phyloP scores from a whole-genome alignment of 768 basidiomycete species.

The Rhodocollybia butyracea region DNA sequence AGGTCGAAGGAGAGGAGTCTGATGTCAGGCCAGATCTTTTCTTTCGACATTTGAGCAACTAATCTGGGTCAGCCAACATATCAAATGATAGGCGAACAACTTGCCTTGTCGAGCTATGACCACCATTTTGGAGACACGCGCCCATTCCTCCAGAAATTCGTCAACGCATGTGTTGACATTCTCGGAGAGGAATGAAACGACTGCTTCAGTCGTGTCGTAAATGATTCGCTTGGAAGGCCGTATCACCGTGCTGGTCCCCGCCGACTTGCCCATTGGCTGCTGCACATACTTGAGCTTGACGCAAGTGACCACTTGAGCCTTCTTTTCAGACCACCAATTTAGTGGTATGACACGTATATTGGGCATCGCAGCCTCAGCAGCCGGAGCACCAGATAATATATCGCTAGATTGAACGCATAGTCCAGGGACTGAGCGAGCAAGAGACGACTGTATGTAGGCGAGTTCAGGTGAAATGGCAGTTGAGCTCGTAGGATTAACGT shows the following conservation, averaged over 20 bases:
- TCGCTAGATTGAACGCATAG: slow-evolving; percentile 80
- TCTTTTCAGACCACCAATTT: slow-evolving; percentile 88
- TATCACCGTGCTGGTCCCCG: slow-evolving; percentile 58
- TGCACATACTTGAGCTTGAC: slow-evolving; percentile 90
- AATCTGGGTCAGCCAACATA: not conserved
- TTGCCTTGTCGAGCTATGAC: slow-evolving; percentile 87
- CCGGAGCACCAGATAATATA: slow-evolving; percentile 79
- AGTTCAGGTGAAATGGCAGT: slow-evolving; percentile 41
- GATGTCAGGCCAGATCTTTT: slow-evolving; percentile 69
- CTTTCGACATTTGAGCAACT: slow-evolving; percentile 85
- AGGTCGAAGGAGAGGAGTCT: slow-evolving; percentile 87
- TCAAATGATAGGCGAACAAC: slow-evolving; percentile 7
- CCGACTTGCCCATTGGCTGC: slow-evolving; percentile 76
- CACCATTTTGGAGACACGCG: slow-evolving; percentile 88
- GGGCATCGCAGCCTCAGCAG: slow-evolving; percentile 89
- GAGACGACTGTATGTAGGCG: slow-evolving; percentile 62
- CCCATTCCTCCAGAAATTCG: slow-evolving; percentile 91
- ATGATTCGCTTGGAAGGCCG: slow-evolving; percentile 86
- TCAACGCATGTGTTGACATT: slow-evolving; percentile 87
- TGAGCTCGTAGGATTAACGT: slow-evolving; percentile 55
- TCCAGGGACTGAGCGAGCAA: slow-evolving; percentile 76
- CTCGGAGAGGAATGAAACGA: slow-evolving; percentile 86
- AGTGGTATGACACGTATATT: slow-evolving; percentile 86
- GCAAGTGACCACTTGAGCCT: slow-evolving; percentile 80
- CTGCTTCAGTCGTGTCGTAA: slow-evolving; percentile 84